Evolutionary conservation across 208 protist species (phyloP).

Genomic region (Histomonas meleagridis): DNA sequence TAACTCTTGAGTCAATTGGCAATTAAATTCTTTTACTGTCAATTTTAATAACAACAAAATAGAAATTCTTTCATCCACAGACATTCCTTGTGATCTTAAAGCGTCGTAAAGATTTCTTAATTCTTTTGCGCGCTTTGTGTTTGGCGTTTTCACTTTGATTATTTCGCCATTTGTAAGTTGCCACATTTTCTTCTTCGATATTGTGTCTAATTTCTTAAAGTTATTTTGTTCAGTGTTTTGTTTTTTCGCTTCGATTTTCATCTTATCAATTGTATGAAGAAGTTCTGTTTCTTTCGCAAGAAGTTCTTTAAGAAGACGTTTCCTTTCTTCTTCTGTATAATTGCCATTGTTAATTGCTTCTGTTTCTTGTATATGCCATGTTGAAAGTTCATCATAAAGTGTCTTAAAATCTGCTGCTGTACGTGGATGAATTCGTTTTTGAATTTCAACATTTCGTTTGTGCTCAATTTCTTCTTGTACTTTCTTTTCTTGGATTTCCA

Average conservation of each 20-base stretch:
- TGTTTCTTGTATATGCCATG: conserved; percentile 67
- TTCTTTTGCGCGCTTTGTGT: conserved; percentile 74
- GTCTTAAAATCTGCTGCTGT: conserved; percentile 73
- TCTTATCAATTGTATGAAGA: conserved; percentile 78
- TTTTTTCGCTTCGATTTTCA: conserved; percentile 56
- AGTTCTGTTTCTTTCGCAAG: conserved; percentile 77
- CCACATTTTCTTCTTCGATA: conserved; percentile 68
- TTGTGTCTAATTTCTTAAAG: conserved; percentile 52
- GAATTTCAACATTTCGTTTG: conserved; percentile 63
- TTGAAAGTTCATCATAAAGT: conserved; percentile 70
- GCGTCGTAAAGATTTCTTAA: conserved; percentile 70
- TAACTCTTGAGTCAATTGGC: conserved; percentile 65
- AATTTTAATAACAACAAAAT: conserved; percentile 83
- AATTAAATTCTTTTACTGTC: conserved; percentile 81
- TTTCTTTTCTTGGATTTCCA: conserved; percentile 54
- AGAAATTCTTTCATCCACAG: conserved; percentile 68
- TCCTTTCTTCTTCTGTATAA: conserved; percentile 52
- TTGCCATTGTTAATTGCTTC: conserved; percentile 59
- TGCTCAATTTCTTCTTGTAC: conserved; percentile 59
- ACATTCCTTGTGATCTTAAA: conserved; percentile 51
- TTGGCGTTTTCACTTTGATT: conserved; percentile 66
- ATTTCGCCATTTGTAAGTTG: conserved; percentile 48
- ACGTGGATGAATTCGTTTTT: conserved; percentile 68
- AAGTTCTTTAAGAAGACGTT: conserved; percentile 64
- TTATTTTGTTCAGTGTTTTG: conserved; percentile 61